Evolutionary conservation across 1,284 basidiomycete species (phyloP).

Genomic region (Rhizoctonia solani): DNA sequence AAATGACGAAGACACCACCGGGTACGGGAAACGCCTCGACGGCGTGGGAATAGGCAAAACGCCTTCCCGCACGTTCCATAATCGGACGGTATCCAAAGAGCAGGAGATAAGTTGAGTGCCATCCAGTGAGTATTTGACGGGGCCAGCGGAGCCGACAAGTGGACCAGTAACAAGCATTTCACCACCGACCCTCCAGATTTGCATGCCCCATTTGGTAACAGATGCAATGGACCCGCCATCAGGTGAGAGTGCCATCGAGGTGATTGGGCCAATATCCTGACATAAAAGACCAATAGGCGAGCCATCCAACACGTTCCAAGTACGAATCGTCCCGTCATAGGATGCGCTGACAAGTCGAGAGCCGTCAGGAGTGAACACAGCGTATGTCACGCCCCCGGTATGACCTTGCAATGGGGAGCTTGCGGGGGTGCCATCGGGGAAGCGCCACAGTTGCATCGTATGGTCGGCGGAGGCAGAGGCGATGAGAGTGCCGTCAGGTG

Average conservation of each 20-base stretch:
- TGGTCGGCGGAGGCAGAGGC: not conserved
- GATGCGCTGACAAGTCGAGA: too few species aligned
- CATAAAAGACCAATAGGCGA: not conserved
- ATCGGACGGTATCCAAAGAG: not conserved
- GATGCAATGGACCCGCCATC: constrained; percentile 13
- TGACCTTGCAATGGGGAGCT: not conserved
- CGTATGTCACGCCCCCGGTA: not conserved
- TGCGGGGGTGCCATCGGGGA: not conserved
- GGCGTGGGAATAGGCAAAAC: not conserved
- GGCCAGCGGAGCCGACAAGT: not conserved
- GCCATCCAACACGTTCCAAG: too few species aligned
- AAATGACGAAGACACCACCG: not conserved
- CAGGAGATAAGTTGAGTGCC: not conserved
- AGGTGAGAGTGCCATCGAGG: constrained; percentile 3
- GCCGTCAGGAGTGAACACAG: not conserved
- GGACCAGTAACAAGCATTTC: not conserved
- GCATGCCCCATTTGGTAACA: not conserved
- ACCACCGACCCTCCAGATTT: not conserved
- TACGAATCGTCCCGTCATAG: too few species aligned
- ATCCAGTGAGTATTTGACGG: not conserved
- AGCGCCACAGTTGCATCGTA: not conserved
- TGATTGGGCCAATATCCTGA: too few species aligned
- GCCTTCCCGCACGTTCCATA: not conserved
- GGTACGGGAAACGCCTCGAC: too few species aligned
- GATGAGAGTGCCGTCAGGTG: not conserved